Evolutionary conservation across 1,284 basidiomycete genomes (phyloP).

Genomic region (Sanguinoderma infundibulare): DNA sequence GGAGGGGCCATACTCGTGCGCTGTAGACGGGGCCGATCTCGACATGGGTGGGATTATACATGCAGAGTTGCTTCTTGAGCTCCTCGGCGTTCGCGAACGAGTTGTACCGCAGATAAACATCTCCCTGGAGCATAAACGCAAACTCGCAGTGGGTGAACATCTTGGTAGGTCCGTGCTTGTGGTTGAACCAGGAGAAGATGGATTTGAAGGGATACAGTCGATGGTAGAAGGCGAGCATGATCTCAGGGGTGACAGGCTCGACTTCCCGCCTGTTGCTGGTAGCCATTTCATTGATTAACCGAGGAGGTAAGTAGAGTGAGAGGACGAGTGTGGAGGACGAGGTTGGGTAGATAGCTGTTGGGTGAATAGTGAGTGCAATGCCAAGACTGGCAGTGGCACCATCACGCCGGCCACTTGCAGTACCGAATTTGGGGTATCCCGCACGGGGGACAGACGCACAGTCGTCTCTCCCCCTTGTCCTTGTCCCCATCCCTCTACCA

Average conservation of each 20-base stretch:
- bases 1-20: conserved; percentile 58
- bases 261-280: conserved; percentile 9
- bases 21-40: conserved; percentile 97
- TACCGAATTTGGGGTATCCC: too few relatives aligned
- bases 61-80: conserved; percentile 88
- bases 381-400: too few relatives aligned
- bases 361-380: too few relatives aligned
- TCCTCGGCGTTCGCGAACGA: conserved; percentile 88
- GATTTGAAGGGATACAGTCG: conserved; percentile 95
- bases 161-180: conserved; percentile 75
- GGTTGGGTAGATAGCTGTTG: neutral
- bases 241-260: conserved; percentile 34
- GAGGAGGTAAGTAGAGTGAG: too few relatives aligned
- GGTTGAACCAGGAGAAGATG: conserved; percentile 95
- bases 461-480: too few relatives aligned
- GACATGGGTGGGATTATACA: conserved; percentile 89
- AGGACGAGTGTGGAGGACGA: neutral
- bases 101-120: conserved; percentile 95
- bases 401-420: too few relatives aligned
- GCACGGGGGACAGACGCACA: too few relatives aligned
- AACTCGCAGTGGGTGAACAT: conserved; percentile 95
- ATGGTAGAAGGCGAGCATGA: conserved; percentile 90
- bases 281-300: conserved; percentile 6
- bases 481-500: too few relatives aligned
- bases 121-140: conserved; percentile 92